Evolutionary conservation across 2,329 filamentous ascomycete genomes (phyloP), one percentile per base, ranked within the genome.

Genomic region (Chalara sp.): DNA sequence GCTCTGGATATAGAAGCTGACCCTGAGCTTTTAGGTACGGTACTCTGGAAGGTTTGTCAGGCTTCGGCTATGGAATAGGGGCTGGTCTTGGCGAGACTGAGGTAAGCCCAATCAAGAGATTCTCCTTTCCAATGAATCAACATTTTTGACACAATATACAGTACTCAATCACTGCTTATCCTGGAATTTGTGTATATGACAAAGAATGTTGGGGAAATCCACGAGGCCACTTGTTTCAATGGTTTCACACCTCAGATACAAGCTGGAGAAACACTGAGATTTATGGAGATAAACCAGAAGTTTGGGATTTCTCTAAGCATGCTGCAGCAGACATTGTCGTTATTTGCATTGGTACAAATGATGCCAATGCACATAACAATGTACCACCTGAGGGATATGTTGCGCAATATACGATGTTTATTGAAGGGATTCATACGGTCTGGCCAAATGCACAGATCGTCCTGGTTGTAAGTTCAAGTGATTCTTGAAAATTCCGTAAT

Each of bases 31-130:
- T 21, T 21, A 21, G 21, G 21, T 81, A 76, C 56, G 74, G 71
- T n/a, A 76, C 76, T 2, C 79, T 80, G 49, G 80, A 84, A 63
- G 74, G 76, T 0, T 61, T 83, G 4, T 76, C 76, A 0, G 75
- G 75, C 21, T 83, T 76, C 61, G 72, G 74, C 1, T 82, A 78
- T 63, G 73, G 74, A 12, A 72, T 81, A 12, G 75, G 72, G 1
- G 75, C 74, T 5, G 80, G 80, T 0, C 63, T 84, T 1, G 80
- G 80, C 3, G 72, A 79, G 41, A 76, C 76, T 3, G 21, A 21
- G 21, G 21, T 21, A 21, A 21, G 21, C 21, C 21, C 21, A 21
- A 21, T 21, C 21, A 21, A 21, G 21, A 21, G 21, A 21, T 21
- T 21, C 21, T 21, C 21, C 21, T 21, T 21, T 21, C 21, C 21